Base-by-base conservation (phyloP, 2,329 filamentous ascomycete genomes). In the Penicillium sp. region DNA sequence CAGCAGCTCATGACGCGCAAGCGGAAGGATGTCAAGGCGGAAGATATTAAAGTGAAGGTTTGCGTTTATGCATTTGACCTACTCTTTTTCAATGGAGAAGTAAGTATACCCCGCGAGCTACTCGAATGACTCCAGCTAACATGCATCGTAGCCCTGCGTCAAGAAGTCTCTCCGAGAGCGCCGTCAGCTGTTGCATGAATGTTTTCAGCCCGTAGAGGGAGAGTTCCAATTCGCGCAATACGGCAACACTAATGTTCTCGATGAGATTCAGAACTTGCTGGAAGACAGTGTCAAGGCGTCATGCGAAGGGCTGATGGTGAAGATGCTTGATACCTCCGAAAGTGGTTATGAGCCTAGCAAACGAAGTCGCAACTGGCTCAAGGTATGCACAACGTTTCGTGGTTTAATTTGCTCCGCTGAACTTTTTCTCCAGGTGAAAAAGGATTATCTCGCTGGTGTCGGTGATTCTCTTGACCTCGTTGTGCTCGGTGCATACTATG, bases 1-100 rank as follows among this genome's bases (percentile, higher is more conserved):
- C 92, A 98, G 64, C 88, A 95, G 60, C 76, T 98, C 30, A 96
- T 96, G 92, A 96, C 92, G 10, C 78, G 92, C 37, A 98, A 98
- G 71, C 83, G 85, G 62, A 98, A 96, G 68, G 90, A 96, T 53
- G 92, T 96, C 57, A 95, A 94, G 63, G 74, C 85, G 6, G 89
- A 95, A 59, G 90, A 96, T 52, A 84, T 96, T 45, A 95, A 93
- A 61, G 83, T 96, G 67, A 92, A 94, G 62, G 90, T 96, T 30
- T 96, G 89, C 64, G 87, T 96, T 7, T 96, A 95, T 63, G 92
- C 90, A 2, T 96, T 96, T 62, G 92, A 96, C 59, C 69, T 98
- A 38, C 74, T 98, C 7, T 98, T 92, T 63, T 74, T 95, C 41
- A 95, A 98, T 54, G 92, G 89, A 39, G 82, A 92, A 62, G 79